These are phyloP conservation scores for Centaurea solstitialis DNA, from an alignment of 129 eudicot genomes.

Conservation along the genomic window DNA sequence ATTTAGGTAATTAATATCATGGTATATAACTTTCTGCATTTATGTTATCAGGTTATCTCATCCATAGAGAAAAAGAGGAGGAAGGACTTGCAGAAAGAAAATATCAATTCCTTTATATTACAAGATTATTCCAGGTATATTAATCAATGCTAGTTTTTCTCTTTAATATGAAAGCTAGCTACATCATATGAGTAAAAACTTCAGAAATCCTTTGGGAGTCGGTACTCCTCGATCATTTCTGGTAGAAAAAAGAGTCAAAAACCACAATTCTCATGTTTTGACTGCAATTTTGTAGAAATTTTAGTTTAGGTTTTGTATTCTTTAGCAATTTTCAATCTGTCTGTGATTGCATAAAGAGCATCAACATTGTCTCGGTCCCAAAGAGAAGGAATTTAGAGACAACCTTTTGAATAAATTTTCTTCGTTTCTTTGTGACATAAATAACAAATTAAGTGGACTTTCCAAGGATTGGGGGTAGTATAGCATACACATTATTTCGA, in stretches of 20 bases:
- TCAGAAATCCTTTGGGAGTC: background rate
- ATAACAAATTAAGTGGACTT: too few relatives aligned
- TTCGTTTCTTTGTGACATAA: background rate
- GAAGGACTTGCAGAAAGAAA: conserved; percentile 58
- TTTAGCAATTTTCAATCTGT: background rate
- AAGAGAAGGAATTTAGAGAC: background rate
- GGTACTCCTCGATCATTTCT: too few relatives aligned
- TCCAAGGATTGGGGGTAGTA: background rate
- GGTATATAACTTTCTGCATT: background rate
- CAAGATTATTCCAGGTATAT: conserved; percentile 68
- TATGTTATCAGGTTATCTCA: conserved; percentile 50
- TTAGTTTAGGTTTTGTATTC: background rate
- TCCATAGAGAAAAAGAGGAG: conserved; percentile 51
- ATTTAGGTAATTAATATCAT: background rate
- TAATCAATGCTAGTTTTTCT: background rate
- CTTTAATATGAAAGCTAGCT: background rate
- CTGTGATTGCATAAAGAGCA: background rate
- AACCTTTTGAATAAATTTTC: background rate
- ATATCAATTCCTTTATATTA: conserved; percentile 57
- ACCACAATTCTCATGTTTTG: background rate
- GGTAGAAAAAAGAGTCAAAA: background rate
- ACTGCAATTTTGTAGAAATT: background rate
- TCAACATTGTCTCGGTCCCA: background rate
- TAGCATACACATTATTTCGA: background rate
- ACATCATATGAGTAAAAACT: background rate